Percentiles rank a stretch among this genome's conserved stretches.
phyloP scores from a whole-genome alignment of 257 asterid genomes.

The Cinchona pubescens region DNA sequence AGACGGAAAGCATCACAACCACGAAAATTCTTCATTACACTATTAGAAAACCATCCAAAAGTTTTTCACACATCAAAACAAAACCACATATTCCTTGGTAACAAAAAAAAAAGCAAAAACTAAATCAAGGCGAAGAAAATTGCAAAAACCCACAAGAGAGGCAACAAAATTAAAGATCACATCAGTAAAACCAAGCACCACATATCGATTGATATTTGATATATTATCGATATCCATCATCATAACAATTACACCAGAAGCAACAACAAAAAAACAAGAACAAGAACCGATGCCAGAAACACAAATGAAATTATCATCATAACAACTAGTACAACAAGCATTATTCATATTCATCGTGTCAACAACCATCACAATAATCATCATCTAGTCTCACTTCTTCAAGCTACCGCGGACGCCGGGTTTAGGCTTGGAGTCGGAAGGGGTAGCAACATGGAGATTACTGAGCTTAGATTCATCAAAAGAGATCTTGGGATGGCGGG shows the following conservation, averaged over 20 bases:
- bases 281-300: not conserved
- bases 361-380: not conserved
- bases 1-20: not conserved
- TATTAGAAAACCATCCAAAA: not conserved
- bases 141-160: not conserved
- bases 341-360: not conserved
- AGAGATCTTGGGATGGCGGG: constrained; percentile 74
- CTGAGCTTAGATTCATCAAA: constrained; percentile 66
- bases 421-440: constrained; percentile 46
- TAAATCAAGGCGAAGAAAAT: not conserved
- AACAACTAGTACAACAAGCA: not conserved
- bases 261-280: not conserved
- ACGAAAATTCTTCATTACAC: not conserved
- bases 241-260: constrained; percentile 11
- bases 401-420: constrained; percentile 84
- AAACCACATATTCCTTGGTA: not conserved
- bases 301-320: not conserved
- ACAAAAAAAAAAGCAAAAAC: not conserved
- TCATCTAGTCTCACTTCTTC: constrained; percentile 46
- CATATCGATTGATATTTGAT: constrained; percentile 7
- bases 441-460: constrained; percentile 53
- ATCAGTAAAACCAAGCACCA: not conserved
- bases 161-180: not conserved
- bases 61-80: not conserved
- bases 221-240: constrained; percentile 6